phyloP scores from a whole-genome alignment of 1,284 basidiomycete genomes.

The Pseudomicrostroma phylloplanum region DNA sequence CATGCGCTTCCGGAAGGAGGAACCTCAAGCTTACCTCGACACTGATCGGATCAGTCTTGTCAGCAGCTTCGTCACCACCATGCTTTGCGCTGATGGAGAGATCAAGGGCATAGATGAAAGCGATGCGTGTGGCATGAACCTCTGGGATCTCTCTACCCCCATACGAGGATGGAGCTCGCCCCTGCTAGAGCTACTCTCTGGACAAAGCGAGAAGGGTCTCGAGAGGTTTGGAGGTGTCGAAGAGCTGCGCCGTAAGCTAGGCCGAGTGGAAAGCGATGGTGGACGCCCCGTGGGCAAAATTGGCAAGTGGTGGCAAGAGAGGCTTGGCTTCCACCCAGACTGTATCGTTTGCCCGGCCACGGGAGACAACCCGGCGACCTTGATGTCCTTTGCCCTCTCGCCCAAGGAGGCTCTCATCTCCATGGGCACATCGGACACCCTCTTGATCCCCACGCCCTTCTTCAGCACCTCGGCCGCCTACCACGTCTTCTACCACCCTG shows the following conservation, averaged over 20 bases:
- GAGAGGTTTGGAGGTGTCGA: neutral
- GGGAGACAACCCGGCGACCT: slow-evolving; percentile 84
- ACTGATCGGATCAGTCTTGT: slow-evolving; percentile 73
- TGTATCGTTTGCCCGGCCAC: slow-evolving; percentile 79
- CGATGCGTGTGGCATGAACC: slow-evolving; percentile 86
- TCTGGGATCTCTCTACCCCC: slow-evolving; percentile 53
- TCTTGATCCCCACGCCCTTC: slow-evolving; percentile 61
- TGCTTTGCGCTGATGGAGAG: slow-evolving; percentile 59
- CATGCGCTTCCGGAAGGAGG: slow-evolving; percentile 59
- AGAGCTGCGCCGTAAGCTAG: slow-evolving; percentile 59
- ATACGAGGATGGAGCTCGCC: slow-evolving; percentile 32
- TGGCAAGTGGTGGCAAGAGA: slow-evolving; percentile 65
- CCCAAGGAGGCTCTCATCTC: slow-evolving; percentile 81
- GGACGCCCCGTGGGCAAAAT: slow-evolving; percentile 66
- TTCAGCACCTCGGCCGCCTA: slow-evolving; percentile 54
- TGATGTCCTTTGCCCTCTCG: slow-evolving; percentile 62
- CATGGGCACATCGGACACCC: slow-evolving; percentile 83
- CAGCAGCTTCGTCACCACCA: slow-evolving; percentile 73
- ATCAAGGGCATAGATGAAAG: slow-evolving; percentile 62
- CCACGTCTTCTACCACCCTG: slow-evolving; percentile 56
- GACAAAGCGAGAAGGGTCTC: slow-evolving; percentile 18
- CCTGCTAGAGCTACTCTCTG: slow-evolving; percentile 53
- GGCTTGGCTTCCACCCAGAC: slow-evolving; percentile 70
- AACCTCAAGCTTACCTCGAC: slow-evolving; percentile 61
- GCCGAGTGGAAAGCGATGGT: slow-evolving; percentile 65